phyloP scores from a whole-genome alignment of 2,329 filamentous ascomycete genomes.

The Trichoderma brevicompactum region DNA sequence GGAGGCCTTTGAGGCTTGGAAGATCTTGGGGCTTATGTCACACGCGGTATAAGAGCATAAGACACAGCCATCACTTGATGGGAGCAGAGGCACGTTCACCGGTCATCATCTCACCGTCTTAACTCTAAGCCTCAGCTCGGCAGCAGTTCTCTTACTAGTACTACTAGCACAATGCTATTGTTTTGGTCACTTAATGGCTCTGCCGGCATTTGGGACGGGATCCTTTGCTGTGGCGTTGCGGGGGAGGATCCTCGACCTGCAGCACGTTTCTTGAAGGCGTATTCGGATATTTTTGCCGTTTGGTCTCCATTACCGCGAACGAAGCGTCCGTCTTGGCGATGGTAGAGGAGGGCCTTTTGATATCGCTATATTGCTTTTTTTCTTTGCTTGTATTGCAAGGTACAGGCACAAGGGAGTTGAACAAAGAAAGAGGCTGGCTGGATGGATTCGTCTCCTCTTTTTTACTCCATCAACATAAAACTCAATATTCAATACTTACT shows the following conservation, averaged over 20 bases:
- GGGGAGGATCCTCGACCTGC: not conserved
- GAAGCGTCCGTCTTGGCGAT: not conserved
- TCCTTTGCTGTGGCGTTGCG: not conserved
- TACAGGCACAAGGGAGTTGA: not conserved
- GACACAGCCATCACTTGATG: too few relatives aligned
- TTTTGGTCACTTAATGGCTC: not conserved
- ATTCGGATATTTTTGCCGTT: not conserved
- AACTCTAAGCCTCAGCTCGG: not conserved
- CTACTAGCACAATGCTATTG: not conserved
- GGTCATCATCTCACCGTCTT: too few relatives aligned
- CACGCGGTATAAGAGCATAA: too few relatives aligned
- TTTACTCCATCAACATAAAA: too few relatives aligned
- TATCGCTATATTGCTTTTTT: not conserved
- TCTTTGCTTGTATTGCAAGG: not conserved
- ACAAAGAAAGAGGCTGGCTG: not conserved
- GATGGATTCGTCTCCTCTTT: not conserved
- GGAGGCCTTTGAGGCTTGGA: too few relatives aligned
- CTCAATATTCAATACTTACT: too few relatives aligned
- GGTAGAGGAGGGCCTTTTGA: not conserved
- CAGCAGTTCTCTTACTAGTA: not conserved
- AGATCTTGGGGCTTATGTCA: too few relatives aligned
- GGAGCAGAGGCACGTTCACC: too few relatives aligned
- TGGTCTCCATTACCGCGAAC: not conserved
- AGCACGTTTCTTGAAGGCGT: not conserved
- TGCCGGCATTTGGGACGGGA: not conserved